Conservation (phyloP, 768 basidiomycete species). For the Lactarius evosmus region DNA sequence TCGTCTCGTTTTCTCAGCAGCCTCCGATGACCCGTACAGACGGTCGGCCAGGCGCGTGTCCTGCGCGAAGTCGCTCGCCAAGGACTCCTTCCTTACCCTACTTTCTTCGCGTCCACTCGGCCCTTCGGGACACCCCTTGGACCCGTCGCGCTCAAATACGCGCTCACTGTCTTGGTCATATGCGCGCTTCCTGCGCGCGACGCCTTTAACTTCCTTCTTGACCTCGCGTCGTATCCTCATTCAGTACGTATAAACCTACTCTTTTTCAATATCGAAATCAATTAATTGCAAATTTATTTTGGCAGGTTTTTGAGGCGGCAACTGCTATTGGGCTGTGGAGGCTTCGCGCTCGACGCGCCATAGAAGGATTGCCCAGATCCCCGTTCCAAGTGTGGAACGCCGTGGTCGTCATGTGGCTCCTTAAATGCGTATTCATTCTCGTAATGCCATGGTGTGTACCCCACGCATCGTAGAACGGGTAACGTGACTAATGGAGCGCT, state of each 20-base stretch:
- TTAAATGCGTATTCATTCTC: conserved; percentile 33
- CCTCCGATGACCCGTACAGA: conserved; percentile 18
- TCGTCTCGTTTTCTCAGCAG: not conserved
- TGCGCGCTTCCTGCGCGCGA: conserved; percentile 38
- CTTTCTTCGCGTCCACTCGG: conserved; percentile 46
- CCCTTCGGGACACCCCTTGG: conserved; percentile 50
- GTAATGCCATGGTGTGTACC: conserved; percentile 37
- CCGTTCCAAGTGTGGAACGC: conserved; percentile 30
- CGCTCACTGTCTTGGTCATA: conserved; percentile 42
- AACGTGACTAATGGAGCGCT: conserved; percentile 1
- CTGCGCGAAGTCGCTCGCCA: conserved; percentile 52
- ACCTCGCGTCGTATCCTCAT: conserved; percentile 41
- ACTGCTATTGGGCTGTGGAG: conserved; percentile 36
- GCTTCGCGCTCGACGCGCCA: conserved; percentile 32
- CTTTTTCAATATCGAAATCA: conserved; percentile 2
- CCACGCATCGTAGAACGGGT: not conserved
- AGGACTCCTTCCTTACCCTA: conserved; percentile 48
- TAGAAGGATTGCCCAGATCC: conserved; percentile 29
- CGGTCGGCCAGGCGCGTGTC: conserved; percentile 44
- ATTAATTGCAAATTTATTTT: not conserved
- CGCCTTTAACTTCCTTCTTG: conserved; percentile 40
- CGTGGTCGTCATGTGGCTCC: conserved; percentile 30
- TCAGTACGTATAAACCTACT: conserved; percentile 32
- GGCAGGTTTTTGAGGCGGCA: conserved; percentile 32
- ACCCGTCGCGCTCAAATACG: conserved; percentile 40